Percentiles rank a stretch among this genome's conserved stretches.
These are phyloP conservation scores for Rostrohypoxylon terebratum DNA, from an alignment of 495 filamentous ascomycete genomes.

Conservation along the genomic window DNA sequence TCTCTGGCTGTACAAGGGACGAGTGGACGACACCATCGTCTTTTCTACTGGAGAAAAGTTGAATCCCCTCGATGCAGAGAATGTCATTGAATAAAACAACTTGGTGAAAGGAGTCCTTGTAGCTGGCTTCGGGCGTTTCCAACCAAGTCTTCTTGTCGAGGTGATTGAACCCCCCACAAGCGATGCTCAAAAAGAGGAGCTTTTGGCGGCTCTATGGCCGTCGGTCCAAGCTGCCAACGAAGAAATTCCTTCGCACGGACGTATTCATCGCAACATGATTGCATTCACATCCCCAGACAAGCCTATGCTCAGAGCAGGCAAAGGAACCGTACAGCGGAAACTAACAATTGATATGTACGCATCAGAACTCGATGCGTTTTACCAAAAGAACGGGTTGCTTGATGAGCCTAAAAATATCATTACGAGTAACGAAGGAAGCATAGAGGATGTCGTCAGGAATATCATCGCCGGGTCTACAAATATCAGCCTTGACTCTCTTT, in stretches of 20 bases:
- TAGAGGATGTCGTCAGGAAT: neutral
- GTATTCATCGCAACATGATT: neutral
- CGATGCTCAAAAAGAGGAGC: neutral
- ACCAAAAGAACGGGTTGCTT: neutral
- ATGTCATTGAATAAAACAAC: neutral
- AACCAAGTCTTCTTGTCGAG: neutral
- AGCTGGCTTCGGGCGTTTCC: neutral
- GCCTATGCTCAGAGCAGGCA: neutral
- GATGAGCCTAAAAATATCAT: neutral
- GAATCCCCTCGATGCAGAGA: neutral
- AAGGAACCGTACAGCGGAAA: neutral
- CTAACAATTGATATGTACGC: neutral
- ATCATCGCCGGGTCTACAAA: neutral
- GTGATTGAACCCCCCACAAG: neutral
- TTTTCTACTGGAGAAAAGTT: slow-evolving; percentile 2
- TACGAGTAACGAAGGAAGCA: neutral
- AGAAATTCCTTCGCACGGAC: neutral
- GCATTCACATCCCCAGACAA: neutral
- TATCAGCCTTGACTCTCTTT: neutral
- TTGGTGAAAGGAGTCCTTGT: neutral
- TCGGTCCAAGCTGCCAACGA: neutral
- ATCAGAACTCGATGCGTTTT: neutral
- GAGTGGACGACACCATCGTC: neutral
- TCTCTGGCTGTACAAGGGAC: neutral
- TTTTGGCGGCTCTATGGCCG: neutral